Evolutionary conservation across 345 rosid genomes (phyloP).

Genomic region (Balakata baccata): DNA sequence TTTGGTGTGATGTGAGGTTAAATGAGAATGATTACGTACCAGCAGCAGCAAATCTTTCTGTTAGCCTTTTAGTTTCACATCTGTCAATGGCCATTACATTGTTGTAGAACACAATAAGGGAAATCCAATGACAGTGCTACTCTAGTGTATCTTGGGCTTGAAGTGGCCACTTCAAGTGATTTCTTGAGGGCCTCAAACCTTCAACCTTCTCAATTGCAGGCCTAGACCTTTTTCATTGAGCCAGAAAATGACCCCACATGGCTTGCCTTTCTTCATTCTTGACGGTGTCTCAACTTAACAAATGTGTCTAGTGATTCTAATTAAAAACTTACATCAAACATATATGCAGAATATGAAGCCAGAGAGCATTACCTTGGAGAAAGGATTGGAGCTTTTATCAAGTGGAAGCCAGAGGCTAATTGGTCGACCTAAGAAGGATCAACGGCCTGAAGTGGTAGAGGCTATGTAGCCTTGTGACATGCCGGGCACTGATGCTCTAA

Average conservation of each 20-base stretch:
- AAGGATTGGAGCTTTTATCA: conserved; percentile 65
- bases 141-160: neutral
- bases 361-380: conserved; percentile 59
- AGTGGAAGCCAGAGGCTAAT: conserved; percentile 48
- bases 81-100: too few relatives aligned
- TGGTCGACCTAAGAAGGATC: conserved; percentile 67
- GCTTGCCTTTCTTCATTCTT: neutral
- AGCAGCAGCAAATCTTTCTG: too few relatives aligned
- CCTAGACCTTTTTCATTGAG: neutral
- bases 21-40: too few relatives aligned
- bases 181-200: neutral
- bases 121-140: neutral
- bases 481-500: neutral
- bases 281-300: neutral
- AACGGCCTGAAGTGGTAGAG: conserved; percentile 28
- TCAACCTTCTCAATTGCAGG: neutral
- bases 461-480: neutral
- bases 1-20: neutral
- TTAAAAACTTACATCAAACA: neutral
- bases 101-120: too few relatives aligned
- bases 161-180: too few relatives aligned
- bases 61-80: too few relatives aligned
- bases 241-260: neutral
- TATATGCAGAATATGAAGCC: conserved; percentile 62
- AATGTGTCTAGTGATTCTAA: neutral